Evolutionary conservation across 2,329 filamentous ascomycete species (phyloP).

Genomic region (Trichoderma pleuroti): DNA sequence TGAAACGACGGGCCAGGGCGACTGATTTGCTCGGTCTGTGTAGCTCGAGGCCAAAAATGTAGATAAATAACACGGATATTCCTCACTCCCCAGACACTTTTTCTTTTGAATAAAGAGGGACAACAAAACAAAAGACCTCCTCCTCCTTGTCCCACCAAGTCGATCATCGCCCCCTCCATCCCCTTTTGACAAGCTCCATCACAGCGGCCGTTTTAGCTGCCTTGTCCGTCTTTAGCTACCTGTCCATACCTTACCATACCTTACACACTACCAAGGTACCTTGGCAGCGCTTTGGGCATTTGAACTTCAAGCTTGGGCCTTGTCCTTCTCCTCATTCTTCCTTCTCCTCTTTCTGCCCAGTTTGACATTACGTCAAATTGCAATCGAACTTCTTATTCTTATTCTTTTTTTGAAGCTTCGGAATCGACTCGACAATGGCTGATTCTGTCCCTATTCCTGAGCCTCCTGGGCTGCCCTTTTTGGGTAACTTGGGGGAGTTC

Average conservation of each 20-base stretch:
- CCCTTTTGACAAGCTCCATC: neutral
- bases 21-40: neutral
- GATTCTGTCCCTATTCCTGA: conserved; percentile 54
- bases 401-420: neutral
- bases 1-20: neutral
- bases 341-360: neutral
- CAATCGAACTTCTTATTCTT: neutral
- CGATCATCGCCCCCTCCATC: neutral
- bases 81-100: neutral
- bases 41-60: neutral
- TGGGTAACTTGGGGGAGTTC: conserved; percentile 65
- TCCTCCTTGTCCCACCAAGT: neutral
- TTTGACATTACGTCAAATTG: neutral
- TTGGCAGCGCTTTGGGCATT: neutral
- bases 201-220: neutral
- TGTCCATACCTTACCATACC: neutral
- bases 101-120: neutral
- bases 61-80: neutral
- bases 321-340: neutral
- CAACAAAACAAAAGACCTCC: neutral
- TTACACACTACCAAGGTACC: too few relatives aligned
- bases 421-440: conserved; percentile 31
- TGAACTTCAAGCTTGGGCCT: neutral
- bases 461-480: conserved; percentile 59
- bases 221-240: neutral